Percentiles rank a stretch among this genome's conserved stretches.
These are phyloP conservation scores for Venturiaceae sp. DNA, from an alignment of 2,329 filamentous ascomycete species.

Conservation along the genomic window DNA sequence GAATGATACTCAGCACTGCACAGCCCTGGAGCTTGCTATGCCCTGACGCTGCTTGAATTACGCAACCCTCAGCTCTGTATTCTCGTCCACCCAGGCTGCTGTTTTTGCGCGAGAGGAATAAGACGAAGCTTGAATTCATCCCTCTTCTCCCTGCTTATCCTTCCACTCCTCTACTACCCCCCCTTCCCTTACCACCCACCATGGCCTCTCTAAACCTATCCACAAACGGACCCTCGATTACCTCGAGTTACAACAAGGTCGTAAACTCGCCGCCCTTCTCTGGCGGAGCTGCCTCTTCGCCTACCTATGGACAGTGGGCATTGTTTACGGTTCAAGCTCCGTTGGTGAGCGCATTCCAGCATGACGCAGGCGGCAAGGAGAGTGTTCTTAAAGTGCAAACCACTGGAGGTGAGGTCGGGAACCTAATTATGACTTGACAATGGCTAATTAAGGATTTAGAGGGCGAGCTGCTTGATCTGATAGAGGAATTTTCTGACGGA, in stretches of 20 bases:
- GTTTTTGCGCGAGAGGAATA: neutral
- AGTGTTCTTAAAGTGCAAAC: slow-evolving; percentile 91
- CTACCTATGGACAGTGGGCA: slow-evolving; percentile 87
- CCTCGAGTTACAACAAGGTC: slow-evolving; percentile 52
- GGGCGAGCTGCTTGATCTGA: slow-evolving; percentile 78
- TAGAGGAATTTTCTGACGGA: slow-evolving; percentile 95
- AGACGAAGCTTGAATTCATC: too few relatives aligned
- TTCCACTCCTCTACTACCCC: too few relatives aligned
- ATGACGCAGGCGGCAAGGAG: slow-evolving; percentile 68
- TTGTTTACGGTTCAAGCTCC: slow-evolving; percentile 89
- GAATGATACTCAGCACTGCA: neutral
- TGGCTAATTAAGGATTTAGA: slow-evolving; percentile 40
- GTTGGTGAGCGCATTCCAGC: slow-evolving; percentile 84
- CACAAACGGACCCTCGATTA: slow-evolving; percentile 43
- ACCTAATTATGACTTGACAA: neutral
- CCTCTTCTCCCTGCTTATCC: too few relatives aligned
- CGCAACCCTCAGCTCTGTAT: neutral
- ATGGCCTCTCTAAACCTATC: slow-evolving; percentile 56
- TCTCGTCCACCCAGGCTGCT: neutral
- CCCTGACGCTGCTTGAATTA: neutral
- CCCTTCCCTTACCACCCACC: neutral
- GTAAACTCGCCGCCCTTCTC: slow-evolving; percentile 51
- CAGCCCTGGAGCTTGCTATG: too few relatives aligned
- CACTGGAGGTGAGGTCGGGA: slow-evolving; percentile 60
- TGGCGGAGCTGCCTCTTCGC: slow-evolving; percentile 52